phyloP scores from a whole-genome alignment of 2,329 filamentous ascomycete species.

The Mariannaea sp. region DNA sequence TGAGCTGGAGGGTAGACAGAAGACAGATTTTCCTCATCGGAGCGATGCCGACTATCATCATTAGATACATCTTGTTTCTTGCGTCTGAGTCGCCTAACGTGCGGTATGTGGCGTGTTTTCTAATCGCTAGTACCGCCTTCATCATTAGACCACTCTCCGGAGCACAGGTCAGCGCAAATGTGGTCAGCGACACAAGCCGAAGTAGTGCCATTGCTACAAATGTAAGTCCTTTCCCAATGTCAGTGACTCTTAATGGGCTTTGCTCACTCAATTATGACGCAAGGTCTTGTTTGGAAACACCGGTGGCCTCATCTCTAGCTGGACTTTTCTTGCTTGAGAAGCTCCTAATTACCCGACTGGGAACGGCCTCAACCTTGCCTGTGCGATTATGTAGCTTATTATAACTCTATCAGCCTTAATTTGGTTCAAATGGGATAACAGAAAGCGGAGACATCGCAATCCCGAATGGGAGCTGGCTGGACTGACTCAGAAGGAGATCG shows the following conservation, averaged over 20 bases:
- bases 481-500: constrained; percentile 55
- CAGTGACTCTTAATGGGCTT: too few relatives aligned
- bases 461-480: constrained; percentile 55
- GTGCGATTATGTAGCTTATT: constrained; percentile 55
- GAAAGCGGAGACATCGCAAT: constrained; percentile 31
- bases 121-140: constrained; percentile 68
- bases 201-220: constrained; percentile 67
- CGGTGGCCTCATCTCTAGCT: constrained; percentile 67
- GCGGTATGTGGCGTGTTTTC: constrained; percentile 71
- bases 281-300: constrained; percentile 75
- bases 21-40: constrained; percentile 65
- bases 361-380: constrained; percentile 70
- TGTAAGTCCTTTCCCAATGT: too few relatives aligned
- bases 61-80: constrained; percentile 73
- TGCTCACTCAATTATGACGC: too few relatives aligned
- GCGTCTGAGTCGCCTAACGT: constrained; percentile 55
- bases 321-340: constrained; percentile 66
- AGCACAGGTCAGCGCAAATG: constrained; percentile 70
- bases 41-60: constrained; percentile 65
- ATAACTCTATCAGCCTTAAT: constrained; percentile 51
- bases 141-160: constrained; percentile 68
- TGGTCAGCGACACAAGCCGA: constrained; percentile 72
- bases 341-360: constrained; percentile 68
- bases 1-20: constrained; percentile 64
- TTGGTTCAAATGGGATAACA: constrained; percentile 69